phyloP scores from a whole-genome alignment of 768 basidiomycete species.

The Pulveroboletus sp. region DNA sequence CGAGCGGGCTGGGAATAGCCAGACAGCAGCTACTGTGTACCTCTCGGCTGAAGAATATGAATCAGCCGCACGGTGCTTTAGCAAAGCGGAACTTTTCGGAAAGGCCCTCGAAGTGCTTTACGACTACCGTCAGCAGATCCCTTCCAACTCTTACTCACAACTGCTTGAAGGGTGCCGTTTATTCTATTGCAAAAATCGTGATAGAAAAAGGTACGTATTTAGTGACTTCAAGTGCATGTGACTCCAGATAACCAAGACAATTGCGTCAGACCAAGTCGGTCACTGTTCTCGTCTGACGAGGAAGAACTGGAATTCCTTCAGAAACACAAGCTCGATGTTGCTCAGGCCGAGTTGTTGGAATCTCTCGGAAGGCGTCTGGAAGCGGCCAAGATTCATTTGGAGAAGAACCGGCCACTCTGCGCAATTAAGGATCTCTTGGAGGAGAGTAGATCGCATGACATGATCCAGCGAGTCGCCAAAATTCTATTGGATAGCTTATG shows the following conservation, averaged over 20 bases:
- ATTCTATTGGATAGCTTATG: constrained; percentile 46
- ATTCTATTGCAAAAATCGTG: constrained; percentile 38
- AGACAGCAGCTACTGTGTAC: constrained; percentile 45
- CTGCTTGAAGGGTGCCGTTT: constrained; percentile 45
- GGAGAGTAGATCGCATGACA: constrained; percentile 26
- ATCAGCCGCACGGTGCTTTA: constrained; percentile 43
- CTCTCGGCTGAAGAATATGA: constrained; percentile 40
- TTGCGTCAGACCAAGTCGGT: constrained; percentile 40
- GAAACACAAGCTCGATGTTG: constrained; percentile 47
- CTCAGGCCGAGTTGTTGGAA: constrained; percentile 44
- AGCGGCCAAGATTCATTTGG: constrained; percentile 50
- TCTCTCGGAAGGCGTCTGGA: constrained; percentile 40
- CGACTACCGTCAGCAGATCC: constrained; percentile 31
- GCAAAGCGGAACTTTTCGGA: constrained; percentile 48
- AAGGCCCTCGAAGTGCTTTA: constrained; percentile 48
- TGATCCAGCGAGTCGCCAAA: constrained; percentile 33
- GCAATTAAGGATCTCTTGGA: constrained; percentile 46
- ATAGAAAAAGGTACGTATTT: constrained; percentile 16
- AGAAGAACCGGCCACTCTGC: constrained; percentile 42
- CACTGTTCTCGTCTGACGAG: constrained; percentile 48
- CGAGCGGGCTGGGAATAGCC: constrained; percentile 36
- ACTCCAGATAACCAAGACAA: not conserved
- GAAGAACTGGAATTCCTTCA: constrained; percentile 56
- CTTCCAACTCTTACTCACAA: constrained; percentile 27
- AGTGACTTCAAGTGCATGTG: not conserved